Evolutionary conservation across 306 rosid species (phyloP).

Genomic region (Delonix regia): DNA sequence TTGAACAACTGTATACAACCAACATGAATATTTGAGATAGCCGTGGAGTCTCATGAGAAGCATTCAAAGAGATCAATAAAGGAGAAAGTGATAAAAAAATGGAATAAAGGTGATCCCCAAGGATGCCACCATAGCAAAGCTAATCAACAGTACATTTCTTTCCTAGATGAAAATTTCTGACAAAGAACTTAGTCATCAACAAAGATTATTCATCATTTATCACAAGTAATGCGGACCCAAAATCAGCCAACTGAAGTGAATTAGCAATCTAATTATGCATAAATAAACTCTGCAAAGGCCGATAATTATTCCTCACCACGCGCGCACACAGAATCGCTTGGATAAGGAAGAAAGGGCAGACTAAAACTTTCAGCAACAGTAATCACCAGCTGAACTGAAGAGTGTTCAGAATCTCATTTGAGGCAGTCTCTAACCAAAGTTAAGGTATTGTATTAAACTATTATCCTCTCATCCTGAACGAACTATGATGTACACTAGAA

Average conservation of each 20-base stretch:
- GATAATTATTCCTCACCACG: not conserved
- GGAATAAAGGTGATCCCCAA: not conserved
- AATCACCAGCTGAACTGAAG: not conserved
- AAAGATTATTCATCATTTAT: not conserved
- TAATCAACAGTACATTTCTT: not conserved
- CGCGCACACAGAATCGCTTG: too few relatives aligned
- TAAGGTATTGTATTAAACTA: not conserved
- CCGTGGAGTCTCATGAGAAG: not conserved
- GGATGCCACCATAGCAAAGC: not conserved
- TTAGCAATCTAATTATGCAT: not conserved
- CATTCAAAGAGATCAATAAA: not conserved
- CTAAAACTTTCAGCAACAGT: not conserved
- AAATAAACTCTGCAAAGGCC: not conserved
- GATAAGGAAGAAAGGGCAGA: not conserved
- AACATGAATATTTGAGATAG: not conserved
- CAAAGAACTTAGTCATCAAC: not conserved
- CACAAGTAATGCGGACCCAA: not conserved
- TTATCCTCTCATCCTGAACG: not conserved
- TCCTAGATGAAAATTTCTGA: not conserved
- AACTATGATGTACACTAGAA: not conserved
- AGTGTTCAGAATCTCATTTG: not conserved
- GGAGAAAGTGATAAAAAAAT: not conserved
- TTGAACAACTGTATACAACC: not conserved
- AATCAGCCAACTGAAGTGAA: not conserved
- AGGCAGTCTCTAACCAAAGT: not conserved